These are phyloP conservation scores for Amanita inopinata DNA, from an alignment of 768 basidiomycete species.

Conservation along the genomic window DNA sequence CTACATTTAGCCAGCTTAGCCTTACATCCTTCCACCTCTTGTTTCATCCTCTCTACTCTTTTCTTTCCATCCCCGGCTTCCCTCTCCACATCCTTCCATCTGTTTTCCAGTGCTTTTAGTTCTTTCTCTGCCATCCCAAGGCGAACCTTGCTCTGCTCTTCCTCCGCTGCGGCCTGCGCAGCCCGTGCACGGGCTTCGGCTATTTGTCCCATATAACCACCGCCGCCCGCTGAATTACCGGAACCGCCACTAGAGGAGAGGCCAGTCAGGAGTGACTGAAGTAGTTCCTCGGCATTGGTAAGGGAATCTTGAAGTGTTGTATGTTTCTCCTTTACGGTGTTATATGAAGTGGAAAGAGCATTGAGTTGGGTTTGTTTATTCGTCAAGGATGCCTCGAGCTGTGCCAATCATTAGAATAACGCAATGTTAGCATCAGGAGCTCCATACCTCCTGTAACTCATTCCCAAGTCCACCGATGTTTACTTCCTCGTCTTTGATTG, in stretches of 20 bases:
- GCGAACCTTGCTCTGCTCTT: conserved; percentile 71
- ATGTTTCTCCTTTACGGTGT: conserved; percentile 60
- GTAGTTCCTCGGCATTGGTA: conserved; percentile 76
- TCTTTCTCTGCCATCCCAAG: conserved; percentile 74
- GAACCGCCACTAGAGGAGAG: conserved; percentile 52
- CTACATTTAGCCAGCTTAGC: conserved; percentile 47
- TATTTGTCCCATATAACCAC: conserved; percentile 95
- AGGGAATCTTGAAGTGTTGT: conserved; percentile 50
- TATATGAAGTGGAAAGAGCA: conserved; percentile 42
- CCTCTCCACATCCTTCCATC: conserved; percentile 76
- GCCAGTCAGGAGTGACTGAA: conserved; percentile 91
- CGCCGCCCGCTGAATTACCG: conserved; percentile 41
- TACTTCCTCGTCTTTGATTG: conserved; percentile 71
- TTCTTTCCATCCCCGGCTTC: conserved; percentile 73
- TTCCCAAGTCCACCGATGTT: conserved; percentile 40
- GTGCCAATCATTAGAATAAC: neutral
- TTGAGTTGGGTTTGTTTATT: conserved; percentile 54
- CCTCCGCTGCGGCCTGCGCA: conserved; percentile 73
- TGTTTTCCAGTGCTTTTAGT: conserved; percentile 60
- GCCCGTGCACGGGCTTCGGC: conserved; percentile 71
- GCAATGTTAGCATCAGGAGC: neutral
- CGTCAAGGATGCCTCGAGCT: conserved; percentile 51
- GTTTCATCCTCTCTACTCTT: conserved; percentile 50
- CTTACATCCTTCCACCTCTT: conserved; percentile 47
- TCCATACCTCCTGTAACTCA: conserved; percentile 52